Evolutionary conservation across 371 early-diverging fungal genomes (phyloP).

Genomic region (Mortierella sp.): DNA sequence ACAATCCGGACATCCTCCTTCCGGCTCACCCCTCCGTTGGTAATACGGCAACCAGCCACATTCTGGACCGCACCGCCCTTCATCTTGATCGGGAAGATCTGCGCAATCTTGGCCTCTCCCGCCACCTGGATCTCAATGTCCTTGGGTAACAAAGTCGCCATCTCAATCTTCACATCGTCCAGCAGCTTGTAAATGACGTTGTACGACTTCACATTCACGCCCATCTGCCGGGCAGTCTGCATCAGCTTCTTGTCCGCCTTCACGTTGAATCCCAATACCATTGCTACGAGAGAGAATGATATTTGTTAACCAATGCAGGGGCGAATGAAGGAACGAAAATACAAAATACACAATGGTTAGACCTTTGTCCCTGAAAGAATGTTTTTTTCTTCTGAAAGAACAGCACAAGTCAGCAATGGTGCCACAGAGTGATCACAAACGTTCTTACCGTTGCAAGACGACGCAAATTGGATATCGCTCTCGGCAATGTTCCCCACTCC

Average conservation of each 20-base stretch:
- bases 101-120: conserved; percentile 91
- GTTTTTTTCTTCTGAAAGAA: conserved; percentile 9
- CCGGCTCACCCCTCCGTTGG: conserved; percentile 78
- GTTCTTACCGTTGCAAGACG: conserved; percentile 65
- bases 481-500: conserved; percentile 91
- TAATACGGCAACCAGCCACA: conserved; percentile 91
- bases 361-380: neutral
- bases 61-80: conserved; percentile 68
- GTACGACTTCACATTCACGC: conserved; percentile 77
- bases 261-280: conserved; percentile 90
- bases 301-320: neutral
- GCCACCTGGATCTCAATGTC: conserved; percentile 78
- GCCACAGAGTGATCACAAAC: conserved; percentile 1
- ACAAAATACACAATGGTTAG: neutral
- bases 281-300: conserved; percentile 53
- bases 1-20: conserved; percentile 77
- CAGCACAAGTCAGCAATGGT: neutral
- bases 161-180: conserved; percentile 84
- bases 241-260: conserved; percentile 82
- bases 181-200: conserved; percentile 92
- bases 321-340: neutral
- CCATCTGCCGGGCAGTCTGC: conserved; percentile 70
- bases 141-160: conserved; percentile 88
- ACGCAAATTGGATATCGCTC: conserved; percentile 82
- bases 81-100: conserved; percentile 83